These are phyloP conservation scores for Neostapfia colusana DNA, from an alignment of 176 grass and related monocot genomes.

Conservation along the genomic window DNA sequence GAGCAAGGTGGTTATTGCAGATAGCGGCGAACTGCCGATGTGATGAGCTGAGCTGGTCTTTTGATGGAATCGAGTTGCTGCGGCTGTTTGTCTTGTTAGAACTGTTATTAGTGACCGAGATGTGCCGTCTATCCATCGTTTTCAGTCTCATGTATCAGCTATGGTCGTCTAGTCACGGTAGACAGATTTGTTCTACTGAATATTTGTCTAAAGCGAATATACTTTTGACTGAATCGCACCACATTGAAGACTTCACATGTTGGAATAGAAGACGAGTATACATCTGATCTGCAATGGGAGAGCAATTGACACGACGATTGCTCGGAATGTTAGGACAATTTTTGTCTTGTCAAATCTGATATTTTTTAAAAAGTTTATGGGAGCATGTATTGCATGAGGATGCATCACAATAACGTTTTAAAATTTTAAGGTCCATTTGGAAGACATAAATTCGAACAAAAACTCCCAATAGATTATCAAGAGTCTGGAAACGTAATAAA, in stretches of 20 bases:
- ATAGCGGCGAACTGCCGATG: slow-evolving; percentile 78
- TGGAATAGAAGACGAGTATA: too few species aligned
- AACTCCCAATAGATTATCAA: neutral
- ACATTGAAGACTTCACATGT: too few species aligned
- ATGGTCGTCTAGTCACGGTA: neutral
- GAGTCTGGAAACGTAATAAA: neutral
- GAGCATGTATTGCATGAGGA: neutral
- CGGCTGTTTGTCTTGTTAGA: neutral
- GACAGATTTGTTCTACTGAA: neutral
- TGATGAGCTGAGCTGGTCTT: slow-evolving; percentile 38
- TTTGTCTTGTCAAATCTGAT: too few species aligned
- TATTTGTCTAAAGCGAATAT: too few species aligned
- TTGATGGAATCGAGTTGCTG: neutral
- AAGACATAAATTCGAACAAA: neutral
- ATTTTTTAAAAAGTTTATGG: too few species aligned
- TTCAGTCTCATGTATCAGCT: neutral
- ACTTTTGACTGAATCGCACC: too few species aligned
- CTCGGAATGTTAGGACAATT: too few species aligned
- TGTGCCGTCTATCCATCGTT: neutral
- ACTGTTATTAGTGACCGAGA: neutral
- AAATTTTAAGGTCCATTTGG: neutral
- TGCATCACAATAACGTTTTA: neutral
- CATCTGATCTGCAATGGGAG: too few species aligned
- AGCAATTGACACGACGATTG: too few species aligned
- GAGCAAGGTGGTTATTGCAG: slow-evolving; percentile 67